Evolutionary conservation across 2,329 filamentous ascomycete species (phyloP), one percentile per base, ranked within the genome.

Genomic region (Neofusicoccum sp.): DNA sequence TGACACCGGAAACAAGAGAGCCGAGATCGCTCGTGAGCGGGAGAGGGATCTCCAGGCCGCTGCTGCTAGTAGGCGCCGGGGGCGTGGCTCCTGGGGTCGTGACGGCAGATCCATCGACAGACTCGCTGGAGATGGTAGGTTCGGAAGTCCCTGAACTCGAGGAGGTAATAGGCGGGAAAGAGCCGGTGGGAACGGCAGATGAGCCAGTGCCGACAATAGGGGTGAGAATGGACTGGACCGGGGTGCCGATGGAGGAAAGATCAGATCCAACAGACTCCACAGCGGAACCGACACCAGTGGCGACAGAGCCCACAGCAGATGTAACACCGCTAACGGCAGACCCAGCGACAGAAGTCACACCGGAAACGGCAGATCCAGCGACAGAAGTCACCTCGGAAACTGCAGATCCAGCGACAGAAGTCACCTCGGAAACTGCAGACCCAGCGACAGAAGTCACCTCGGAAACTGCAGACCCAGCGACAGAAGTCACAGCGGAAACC

Each of bases 11-110:
- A 31, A 57, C 11, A 4, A 61, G 38, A 2, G 59, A 61, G 33
- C 59, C 24, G 9, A 61, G 33, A 6, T 47, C 59, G 31, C 59
- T 57, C n/a, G 59, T 57, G 6, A 61, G 33, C 16, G 59, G 59
- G 40, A 57, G 43, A 34, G 48, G 48, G 20, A 53, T 54, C 5
- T 47, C 56, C 12, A 58, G 41, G 9, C 59, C 51, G 20, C 33
- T 36, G 48, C 47, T 44, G 28, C 33, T 38, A 12, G 53, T 44
- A n/a, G 58, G 47, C 11, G 58, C 28, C 30, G 58, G 58, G n/a
- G 49, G 28, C 4, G 57, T 49, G 14, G 9, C 16, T 16, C 36
- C 47, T 11, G 48, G 36, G 6, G 47, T 54, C 6, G 49, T 44
- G 36, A 57, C 24, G 24, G 33, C 40, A 20, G 53, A 57, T 44